Conservation (phyloP, 306 rosid species). For the Senna siamea region DNA sequence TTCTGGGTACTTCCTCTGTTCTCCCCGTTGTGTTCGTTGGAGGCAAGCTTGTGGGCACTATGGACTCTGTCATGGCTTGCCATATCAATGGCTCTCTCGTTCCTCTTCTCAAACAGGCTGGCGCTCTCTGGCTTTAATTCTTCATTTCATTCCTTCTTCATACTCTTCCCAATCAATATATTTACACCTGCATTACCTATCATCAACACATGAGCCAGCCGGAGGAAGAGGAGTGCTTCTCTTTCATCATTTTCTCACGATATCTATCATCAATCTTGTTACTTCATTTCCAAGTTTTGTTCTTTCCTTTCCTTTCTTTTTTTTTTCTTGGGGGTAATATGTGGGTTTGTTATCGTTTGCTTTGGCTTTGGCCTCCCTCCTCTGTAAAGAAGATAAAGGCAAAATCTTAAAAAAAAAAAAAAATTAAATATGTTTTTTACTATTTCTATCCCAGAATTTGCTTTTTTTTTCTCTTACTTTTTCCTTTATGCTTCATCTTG, state of each 20-base stretch:
- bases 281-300: too few relatives aligned
- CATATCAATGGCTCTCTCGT: constrained; percentile 89
- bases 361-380: constrained; percentile 37
- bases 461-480: too few relatives aligned
- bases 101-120: constrained; percentile 96
- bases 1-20: constrained; percentile 58
- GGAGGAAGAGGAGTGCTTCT: too few relatives aligned
- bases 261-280: too few relatives aligned
- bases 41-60: constrained; percentile 83
- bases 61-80: constrained; percentile 94
- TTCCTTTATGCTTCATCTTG: neutral
- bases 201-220: too few relatives aligned
- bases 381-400: constrained; percentile 46
- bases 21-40: constrained; percentile 93
- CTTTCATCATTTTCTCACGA: too few relatives aligned
- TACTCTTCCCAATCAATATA: too few relatives aligned
- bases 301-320: too few relatives aligned
- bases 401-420: constrained; percentile 6
- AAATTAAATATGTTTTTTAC: neutral
- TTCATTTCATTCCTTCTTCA: too few relatives aligned
- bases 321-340: too few relatives aligned
- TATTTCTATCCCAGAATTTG: neutral
- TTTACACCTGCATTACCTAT: too few relatives aligned
- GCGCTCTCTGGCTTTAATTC: constrained; percentile 87
- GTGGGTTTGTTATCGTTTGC: too few relatives aligned